Conservation (phyloP, 1,284 basidiomycete genomes). For the Ganoderma multipileum region DNA sequence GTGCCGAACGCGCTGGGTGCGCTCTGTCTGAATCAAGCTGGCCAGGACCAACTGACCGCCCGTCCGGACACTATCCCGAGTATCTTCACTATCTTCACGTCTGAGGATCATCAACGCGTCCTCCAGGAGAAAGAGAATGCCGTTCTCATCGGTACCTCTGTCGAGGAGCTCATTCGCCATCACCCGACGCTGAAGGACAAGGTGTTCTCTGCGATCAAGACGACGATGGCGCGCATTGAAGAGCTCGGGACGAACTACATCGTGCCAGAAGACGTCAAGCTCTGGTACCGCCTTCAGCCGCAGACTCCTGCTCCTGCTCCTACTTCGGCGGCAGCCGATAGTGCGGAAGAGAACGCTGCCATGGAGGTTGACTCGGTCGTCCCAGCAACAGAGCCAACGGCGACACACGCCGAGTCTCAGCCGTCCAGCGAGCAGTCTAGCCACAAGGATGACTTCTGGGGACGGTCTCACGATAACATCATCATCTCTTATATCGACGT, state of each 20-base stretch:
- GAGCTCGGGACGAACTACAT: slow-evolving; percentile 69
- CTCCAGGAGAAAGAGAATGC: slow-evolving; percentile 94
- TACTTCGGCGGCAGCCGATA: slow-evolving; percentile 33
- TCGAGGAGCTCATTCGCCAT: slow-evolving; percentile 97
- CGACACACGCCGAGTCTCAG: neutral
- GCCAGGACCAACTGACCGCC: slow-evolving; percentile 82
- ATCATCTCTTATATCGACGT: slow-evolving; percentile 82
- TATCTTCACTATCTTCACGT: slow-evolving; percentile 88
- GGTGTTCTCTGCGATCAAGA: slow-evolving; percentile 80
- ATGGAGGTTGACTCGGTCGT: slow-evolving; percentile 52
- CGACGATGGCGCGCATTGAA: slow-evolving; percentile 77
- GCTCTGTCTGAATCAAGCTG: slow-evolving; percentile 91
- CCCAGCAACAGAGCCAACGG: slow-evolving; percentile 1
- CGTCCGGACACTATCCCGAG: slow-evolving; percentile 84
- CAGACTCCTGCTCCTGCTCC: slow-evolving; percentile 41
- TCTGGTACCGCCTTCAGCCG: slow-evolving; percentile 64
- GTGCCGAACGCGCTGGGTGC: slow-evolving; percentile 98
- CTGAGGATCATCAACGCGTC: slow-evolving; percentile 86
- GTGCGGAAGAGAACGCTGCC: slow-evolving; percentile 46
- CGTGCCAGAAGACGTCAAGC: slow-evolving; percentile 62
- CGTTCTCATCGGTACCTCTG: slow-evolving; percentile 84
- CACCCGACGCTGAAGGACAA: slow-evolving; percentile 88
- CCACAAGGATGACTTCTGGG: slow-evolving; percentile 45
- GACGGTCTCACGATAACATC: slow-evolving; percentile 72
- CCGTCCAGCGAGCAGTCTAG: slow-evolving; percentile 14